Base-by-base conservation (phyloP, 2,329 filamentous ascomycete genomes). In the Aspergillus sp. region DNA sequence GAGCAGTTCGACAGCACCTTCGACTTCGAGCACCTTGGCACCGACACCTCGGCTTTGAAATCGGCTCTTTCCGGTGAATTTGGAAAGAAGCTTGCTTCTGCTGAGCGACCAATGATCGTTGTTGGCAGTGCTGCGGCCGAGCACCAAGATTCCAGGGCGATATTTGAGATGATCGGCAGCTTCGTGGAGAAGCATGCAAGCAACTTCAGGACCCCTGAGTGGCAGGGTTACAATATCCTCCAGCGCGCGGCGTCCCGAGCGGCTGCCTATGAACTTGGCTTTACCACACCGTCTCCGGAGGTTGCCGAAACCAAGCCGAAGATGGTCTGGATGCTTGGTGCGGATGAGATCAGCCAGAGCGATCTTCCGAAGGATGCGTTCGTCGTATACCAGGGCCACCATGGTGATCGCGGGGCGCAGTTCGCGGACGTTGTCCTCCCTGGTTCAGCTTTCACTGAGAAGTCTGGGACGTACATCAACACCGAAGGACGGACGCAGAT, bases 171-270 rank as follows among this genome's bases (percentile, higher is more conserved):
- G 26, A 76, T 98, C 36, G 89, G 89, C 47, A 62, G 72, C 41
- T 98, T 96, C 55, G 82, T 94, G 24, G 88, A 95, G 55, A 95
- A 94, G 76, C 81, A 95, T 63, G 79, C 86, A 43, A 70, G 75
- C 48, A 93, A 80, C 68, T 95, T 98, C 71, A 68, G 75, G 53
- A 94, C 84, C 4, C 68, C 78, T 12, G 86, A 94, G 61, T 96
- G 93, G 86, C 91, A 94, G 60, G 91, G 89, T 39, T 98, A 89
- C 74, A 98, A 95, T 60, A 79, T 98, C 40, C 79, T 98, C 32
- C 91, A 98, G 66, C 80, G 89, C 44, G 82, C 86, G 41, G 91
- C 91, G 38, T 95, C 91, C 41, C 81, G 89, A 48, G 82, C 82
- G 24, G 91, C 86, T 57, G 91, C 91, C 40, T 98, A 86, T 57